Percentiles rank a stretch among this genome's conserved stretches.
These are phyloP conservation scores for Isatis lusitanica DNA, from an alignment of 441 rosid species.

Conservation along the genomic window DNA sequence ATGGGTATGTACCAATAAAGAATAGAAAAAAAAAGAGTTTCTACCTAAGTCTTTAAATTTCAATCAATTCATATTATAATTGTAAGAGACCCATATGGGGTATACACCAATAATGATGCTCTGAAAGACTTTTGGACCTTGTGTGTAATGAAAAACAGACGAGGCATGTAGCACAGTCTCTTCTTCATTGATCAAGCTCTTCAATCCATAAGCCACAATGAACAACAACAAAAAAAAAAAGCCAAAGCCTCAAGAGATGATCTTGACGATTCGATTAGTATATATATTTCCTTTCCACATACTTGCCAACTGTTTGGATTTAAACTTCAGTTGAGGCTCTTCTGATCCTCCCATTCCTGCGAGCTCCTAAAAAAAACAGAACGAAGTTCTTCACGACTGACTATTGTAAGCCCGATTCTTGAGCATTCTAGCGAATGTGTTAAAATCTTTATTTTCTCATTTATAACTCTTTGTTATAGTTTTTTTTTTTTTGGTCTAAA, in stretches of 20 bases:
- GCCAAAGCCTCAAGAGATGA: slow-evolving; percentile 11
- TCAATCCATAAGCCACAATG: background rate
- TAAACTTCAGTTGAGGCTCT: background rate
- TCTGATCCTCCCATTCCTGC: background rate
- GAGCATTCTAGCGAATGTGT: too few species aligned
- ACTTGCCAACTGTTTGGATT: background rate
- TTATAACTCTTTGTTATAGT: too few species aligned
- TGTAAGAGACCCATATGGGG: too few species aligned
- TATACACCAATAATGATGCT: too few species aligned
- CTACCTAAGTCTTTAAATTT: too few species aligned
- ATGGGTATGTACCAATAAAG: too few species aligned
- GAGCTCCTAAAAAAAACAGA: background rate
- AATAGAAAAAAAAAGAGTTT: too few species aligned
- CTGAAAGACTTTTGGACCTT: slow-evolving; percentile 11
- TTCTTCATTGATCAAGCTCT: background rate
- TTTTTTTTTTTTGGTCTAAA: too few species aligned
- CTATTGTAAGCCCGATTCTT: too few species aligned
- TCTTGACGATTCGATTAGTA: slow-evolving; percentile 1
- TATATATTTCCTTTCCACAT: background rate
- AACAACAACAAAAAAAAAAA: background rate
- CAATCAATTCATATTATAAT: too few species aligned
- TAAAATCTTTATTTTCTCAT: too few species aligned
- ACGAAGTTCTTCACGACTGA: too few species aligned
- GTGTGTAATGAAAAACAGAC: slow-evolving; percentile 10
- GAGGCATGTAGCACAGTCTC: slow-evolving; percentile 8